These are phyloP conservation scores for Trichoderma arundinaceum DNA, from an alignment of 2,329 filamentous ascomycete species.

Conservation along the genomic window DNA sequence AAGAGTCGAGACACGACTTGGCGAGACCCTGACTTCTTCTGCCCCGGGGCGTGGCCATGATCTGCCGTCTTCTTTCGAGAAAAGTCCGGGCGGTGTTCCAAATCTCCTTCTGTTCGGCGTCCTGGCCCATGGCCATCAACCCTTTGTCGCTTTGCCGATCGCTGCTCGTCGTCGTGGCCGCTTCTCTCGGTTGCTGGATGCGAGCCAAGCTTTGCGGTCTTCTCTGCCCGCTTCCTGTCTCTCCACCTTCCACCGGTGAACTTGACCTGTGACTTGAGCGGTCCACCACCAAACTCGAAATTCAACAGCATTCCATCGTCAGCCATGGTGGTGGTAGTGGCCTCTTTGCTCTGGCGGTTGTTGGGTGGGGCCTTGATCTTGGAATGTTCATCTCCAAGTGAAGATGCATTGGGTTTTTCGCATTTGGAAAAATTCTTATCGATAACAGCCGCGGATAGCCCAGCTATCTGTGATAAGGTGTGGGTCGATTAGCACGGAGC, in stretches of 20 bases:
- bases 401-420: conserved; percentile 18
- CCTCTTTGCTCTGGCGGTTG: conserved; percentile 1
- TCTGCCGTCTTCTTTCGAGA: conserved; percentile 12
- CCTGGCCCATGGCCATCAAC: conserved; percentile 40
- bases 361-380: conserved; percentile 28
- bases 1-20: conserved; percentile 91
- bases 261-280: conserved; percentile 65
- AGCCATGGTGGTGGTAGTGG: conserved; percentile 64
- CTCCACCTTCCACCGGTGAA: conserved; percentile 95
- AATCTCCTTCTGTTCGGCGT: conserved; percentile 26
- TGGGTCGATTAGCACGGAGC: not conserved
- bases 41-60: conserved; percentile 21
- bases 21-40: conserved; percentile 38
- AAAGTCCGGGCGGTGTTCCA: conserved; percentile 10
- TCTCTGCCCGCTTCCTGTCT: conserved; percentile 75
- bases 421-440: conserved; percentile 19
- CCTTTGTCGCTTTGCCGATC: conserved; percentile 55
- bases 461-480: conserved; percentile 9
- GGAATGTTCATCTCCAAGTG: conserved; percentile 3
- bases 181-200: conserved; percentile 36
- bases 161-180: conserved; percentile 40
- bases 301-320: conserved; percentile 96
- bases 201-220: conserved; percentile 40
- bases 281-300: conserved; percentile 76
- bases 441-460: conserved; percentile 5